Evolutionary conservation across 208 protist species (phyloP).

Genomic region (Lotmaria passim): DNA sequence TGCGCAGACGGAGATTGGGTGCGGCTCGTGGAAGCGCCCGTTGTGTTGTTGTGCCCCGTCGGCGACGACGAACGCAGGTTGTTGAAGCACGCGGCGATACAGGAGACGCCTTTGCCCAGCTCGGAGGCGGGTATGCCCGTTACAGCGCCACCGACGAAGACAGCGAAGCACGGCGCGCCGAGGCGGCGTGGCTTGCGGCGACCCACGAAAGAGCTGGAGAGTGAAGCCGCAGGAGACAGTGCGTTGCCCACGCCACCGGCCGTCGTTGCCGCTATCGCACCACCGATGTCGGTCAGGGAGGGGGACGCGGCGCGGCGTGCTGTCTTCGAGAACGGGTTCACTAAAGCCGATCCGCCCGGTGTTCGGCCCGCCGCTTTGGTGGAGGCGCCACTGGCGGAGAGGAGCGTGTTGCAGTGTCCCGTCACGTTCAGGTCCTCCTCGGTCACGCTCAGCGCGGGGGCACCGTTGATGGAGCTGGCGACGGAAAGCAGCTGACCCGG

Average conservation of each 20-base stretch:
- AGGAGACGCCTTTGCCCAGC: conserved; percentile 11
- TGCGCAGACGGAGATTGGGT: conserved; percentile 6
- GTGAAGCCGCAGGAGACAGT: conserved; percentile 10
- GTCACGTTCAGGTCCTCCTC: conserved; percentile 7
- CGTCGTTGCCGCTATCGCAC: neutral
- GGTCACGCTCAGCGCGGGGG: neutral
- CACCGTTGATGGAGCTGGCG: conserved; percentile 2
- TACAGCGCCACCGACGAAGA: conserved; percentile 33
- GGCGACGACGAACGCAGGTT: conserved; percentile 15
- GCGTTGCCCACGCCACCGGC: neutral
- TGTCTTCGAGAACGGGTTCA: conserved; percentile 37
- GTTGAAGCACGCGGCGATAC: conserved; percentile 46
- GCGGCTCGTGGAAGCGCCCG: neutral
- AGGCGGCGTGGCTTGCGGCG: conserved; percentile 22
- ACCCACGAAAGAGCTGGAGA: conserved; percentile 18
- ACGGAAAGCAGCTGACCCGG: neutral
- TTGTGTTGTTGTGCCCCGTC: neutral
- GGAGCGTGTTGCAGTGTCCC: neutral
- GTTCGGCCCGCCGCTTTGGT: conserved; percentile 1
- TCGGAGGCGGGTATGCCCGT: conserved; percentile 9
- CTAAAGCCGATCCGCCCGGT: conserved; percentile 11
- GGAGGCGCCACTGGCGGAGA: neutral
- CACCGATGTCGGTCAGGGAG: neutral
- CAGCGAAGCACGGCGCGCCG: conserved; percentile 43
- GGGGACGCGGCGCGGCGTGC: neutral